These are phyloP conservation scores for Erysiphe neolycopersici DNA, from an alignment of 2,329 filamentous ascomycete genomes.

Conservation along the genomic window DNA sequence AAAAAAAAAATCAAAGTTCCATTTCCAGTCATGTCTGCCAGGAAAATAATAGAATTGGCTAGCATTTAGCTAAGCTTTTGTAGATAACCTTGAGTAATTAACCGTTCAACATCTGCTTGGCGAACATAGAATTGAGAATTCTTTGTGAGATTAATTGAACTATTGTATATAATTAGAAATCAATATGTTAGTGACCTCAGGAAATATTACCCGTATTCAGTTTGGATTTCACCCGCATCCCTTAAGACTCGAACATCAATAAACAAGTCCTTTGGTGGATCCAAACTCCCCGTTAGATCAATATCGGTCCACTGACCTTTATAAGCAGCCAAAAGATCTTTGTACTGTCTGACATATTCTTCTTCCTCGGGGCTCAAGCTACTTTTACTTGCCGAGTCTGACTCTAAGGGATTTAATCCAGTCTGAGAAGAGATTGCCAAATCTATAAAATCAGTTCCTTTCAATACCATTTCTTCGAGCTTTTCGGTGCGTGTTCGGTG, in stretches of 20 bases:
- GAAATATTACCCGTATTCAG: constrained; percentile 61
- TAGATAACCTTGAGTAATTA: constrained; percentile 86
- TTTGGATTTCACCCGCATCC: constrained; percentile 95
- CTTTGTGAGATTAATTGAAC: constrained; percentile 84
- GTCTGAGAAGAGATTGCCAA: constrained; percentile 22
- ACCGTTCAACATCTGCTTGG: constrained; percentile 77
- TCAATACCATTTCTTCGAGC: constrained; percentile 84
- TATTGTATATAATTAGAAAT: constrained; percentile 15
- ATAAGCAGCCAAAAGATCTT: constrained; percentile 77
- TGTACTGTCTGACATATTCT: constrained; percentile 81
- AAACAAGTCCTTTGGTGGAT: constrained; percentile 84
- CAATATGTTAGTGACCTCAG: not conserved
- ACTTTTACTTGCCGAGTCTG: constrained; percentile 18
- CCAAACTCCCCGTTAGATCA: constrained; percentile 76
- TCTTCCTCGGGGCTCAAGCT: constrained; percentile 87
- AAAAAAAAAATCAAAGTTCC: too few species aligned
- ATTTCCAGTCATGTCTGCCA: not conserved
- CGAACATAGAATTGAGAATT: constrained; percentile 97
- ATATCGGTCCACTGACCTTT: constrained; percentile 98
- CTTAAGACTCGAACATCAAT: constrained; percentile 91
- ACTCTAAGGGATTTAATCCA: constrained; percentile 4
- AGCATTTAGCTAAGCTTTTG: constrained; percentile 19
- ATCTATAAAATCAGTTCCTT: constrained; percentile 59
- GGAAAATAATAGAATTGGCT: not conserved
- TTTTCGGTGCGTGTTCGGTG: constrained; percentile 77